A percentile compares a stretch with the other conserved stretches of the same genome.
Evolutionary conservation across 2,329 filamentous ascomycete species (phyloP).

Genomic region (Knufia petricola): DNA sequence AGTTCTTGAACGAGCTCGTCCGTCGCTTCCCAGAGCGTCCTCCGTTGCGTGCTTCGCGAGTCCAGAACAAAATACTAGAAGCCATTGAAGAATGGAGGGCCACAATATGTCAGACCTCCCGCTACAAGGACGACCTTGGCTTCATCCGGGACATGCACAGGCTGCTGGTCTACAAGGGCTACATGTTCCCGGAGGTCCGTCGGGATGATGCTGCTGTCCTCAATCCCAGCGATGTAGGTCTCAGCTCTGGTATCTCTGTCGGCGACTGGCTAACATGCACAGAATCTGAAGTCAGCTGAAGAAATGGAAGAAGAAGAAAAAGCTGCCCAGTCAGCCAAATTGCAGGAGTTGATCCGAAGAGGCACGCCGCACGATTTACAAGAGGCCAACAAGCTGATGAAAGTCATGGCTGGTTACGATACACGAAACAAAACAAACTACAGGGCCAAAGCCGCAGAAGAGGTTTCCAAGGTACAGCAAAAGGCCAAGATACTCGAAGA

Average conservation of each 20-base stretch:
- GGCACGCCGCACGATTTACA: conserved; percentile 88
- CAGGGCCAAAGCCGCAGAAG: conserved; percentile 91
- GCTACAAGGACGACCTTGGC: conserved; percentile 93
- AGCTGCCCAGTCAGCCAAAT: conserved; percentile 91
- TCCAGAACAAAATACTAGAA: conserved; percentile 87
- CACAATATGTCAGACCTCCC: conserved; percentile 95
- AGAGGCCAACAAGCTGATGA: conserved; percentile 96
- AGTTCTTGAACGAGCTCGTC: conserved; percentile 97
- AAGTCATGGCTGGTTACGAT: conserved; percentile 97
- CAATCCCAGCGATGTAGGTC: conserved; percentile 86
- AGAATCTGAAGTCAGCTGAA: conserved; percentile 92
- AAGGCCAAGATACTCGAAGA: conserved; percentile 90
- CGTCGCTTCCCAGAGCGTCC: conserved; percentile 90
- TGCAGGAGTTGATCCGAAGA: conserved; percentile 89
- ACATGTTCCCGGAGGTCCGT: conserved; percentile 84
- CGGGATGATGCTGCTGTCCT: conserved; percentile 91
- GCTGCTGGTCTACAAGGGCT: conserved; percentile 90
- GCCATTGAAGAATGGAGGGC: conserved; percentile 96
- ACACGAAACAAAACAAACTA: conserved; percentile 95
- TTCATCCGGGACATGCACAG: conserved; percentile 98
- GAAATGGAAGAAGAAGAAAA: conserved; percentile 98
- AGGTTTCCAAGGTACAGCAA: conserved; percentile 88
- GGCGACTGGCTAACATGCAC: conserved; percentile 11
- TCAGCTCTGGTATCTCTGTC: too few relatives aligned
- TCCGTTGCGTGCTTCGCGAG: conserved; percentile 71